phyloP scores from a whole-genome alignment of 257 asterid genomes.

The Rauvolfia tetraphylla region DNA sequence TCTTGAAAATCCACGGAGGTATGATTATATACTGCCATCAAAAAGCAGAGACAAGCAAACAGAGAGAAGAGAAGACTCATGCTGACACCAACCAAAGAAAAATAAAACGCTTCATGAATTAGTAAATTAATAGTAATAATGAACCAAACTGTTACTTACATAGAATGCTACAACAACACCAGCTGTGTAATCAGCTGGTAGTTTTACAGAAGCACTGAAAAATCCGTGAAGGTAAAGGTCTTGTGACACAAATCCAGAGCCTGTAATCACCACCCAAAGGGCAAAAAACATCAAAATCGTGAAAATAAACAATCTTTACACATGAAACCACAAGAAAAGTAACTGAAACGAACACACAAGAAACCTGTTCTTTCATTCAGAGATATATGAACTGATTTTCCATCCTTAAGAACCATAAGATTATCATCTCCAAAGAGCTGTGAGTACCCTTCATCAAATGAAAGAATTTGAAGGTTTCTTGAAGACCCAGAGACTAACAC shows the following conservation, averaged over 20 bases:
- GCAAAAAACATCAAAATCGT: not conserved
- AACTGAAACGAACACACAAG: not conserved
- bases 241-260: constrained; percentile 90
- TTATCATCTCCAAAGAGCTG: constrained; percentile 79
- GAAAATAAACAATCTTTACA: constrained; percentile 11
- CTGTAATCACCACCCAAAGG: constrained; percentile 30
- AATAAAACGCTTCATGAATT: not conserved
- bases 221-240: constrained; percentile 80
- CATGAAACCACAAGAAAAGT: not conserved
- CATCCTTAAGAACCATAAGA: constrained; percentile 68
- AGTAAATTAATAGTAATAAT: not conserved
- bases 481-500: constrained; percentile 51
- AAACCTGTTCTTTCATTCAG: constrained; percentile 80
- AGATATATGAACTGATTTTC: constrained; percentile 66
- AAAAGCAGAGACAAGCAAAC: not conserved
- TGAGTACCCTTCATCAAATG: constrained; percentile 88
- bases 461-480: constrained; percentile 54
- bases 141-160: constrained; percentile 44
- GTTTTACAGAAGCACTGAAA: constrained; percentile 84
- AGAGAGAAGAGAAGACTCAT: not conserved
- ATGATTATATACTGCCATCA: not conserved
- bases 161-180: constrained; percentile 97
- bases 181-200: constrained; percentile 89
- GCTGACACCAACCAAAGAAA: not conserved
- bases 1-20: not conserved